Conservation (phyloP, 2,329 filamentous ascomycete genomes). For the Ramichloridium luteum region DNA sequence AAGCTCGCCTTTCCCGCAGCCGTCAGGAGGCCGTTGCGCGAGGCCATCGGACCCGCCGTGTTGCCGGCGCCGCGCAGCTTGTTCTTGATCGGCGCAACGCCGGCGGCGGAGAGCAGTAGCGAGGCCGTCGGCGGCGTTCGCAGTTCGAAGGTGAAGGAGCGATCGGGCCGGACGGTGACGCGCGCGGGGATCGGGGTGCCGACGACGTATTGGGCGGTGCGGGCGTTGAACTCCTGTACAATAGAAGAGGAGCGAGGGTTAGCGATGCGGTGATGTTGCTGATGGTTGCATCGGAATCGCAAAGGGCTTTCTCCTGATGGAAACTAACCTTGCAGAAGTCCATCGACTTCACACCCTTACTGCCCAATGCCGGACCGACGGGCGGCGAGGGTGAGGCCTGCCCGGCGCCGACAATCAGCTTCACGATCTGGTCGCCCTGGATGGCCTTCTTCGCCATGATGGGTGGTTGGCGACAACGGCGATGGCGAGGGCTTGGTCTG, state of each 20-base stretch:
- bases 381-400: conserved; percentile 91
- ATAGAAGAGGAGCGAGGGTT: too few relatives aligned
- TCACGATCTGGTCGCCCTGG: conserved; percentile 65
- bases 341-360: conserved; percentile 97
- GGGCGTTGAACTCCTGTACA: conserved; percentile 83
- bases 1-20: conserved; percentile 26
- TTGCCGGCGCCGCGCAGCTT: conserved; percentile 59
- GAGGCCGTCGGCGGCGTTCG: conserved; percentile 87
- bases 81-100: conserved; percentile 62
- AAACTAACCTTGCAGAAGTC: conserved; percentile 90
- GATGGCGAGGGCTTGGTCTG: too few relatives aligned
- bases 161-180: conserved; percentile 84
- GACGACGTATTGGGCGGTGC: conserved; percentile 68
- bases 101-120: conserved; percentile 72
- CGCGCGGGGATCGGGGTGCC: conserved; percentile 84
- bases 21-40: conserved; percentile 25
- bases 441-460: conserved; percentile 42
- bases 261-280: too few relatives aligned
- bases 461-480: too few relatives aligned
- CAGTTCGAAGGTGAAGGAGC: conserved; percentile 84
- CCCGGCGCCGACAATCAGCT: conserved; percentile 92
- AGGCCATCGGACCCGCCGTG: conserved; percentile 33
- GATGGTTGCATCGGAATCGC: too few relatives aligned
- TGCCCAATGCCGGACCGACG: conserved; percentile 89
- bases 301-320: too few relatives aligned